Evolutionary conservation across 1,139 yeast species (phyloP), one percentile per base, ranked within the genome.

Genomic region (Nadsonia commutata): DNA sequence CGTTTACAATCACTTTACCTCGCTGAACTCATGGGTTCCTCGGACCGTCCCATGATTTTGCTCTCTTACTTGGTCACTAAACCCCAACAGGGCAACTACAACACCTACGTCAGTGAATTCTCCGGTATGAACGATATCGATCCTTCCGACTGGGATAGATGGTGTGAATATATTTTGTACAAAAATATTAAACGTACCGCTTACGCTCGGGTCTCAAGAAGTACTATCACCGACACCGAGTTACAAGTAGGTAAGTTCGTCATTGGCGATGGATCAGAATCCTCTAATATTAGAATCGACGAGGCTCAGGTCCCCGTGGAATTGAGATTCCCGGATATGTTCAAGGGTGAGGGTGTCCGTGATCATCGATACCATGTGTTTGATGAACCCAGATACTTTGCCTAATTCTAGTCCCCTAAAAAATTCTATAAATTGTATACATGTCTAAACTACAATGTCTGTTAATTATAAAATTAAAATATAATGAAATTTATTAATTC

Each of bases 151-250:
- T 84, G 93, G 81, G 98, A 90, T 59, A 76, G 98, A 65, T 90
- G 98, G 98, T 90, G 98, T 66, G 94, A 90, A 64, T 90, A 90
- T 64, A 86, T 90, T 49, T 66, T 90, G 52, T 90, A 81, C 72
- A 82, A 90, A 60, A 80, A 81, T 48, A 67, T 90, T 63, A 80
- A 77, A 60, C 81, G 95, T 62, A 77, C 83, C 2, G 97, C 94
- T 1, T 90, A 90, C 59, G 97, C 97, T 1, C 77, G 98, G 60
- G 81, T 90, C 37, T 80, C 94, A 40, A 74, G 98, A 57, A 84
- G 94, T 7, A 80, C 95, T 1, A 88, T 90, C 52, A 90, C 98
- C 1, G 98, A 90, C 58, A 90, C 98, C 1, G 98, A 90, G 62
- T 74, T 90, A 46, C 98, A 90, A 66, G 81, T 85, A 38, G 98